Evolutionary conservation across 2,329 filamentous ascomycete species (phyloP).

Genomic region (Lojkania enalia): DNA sequence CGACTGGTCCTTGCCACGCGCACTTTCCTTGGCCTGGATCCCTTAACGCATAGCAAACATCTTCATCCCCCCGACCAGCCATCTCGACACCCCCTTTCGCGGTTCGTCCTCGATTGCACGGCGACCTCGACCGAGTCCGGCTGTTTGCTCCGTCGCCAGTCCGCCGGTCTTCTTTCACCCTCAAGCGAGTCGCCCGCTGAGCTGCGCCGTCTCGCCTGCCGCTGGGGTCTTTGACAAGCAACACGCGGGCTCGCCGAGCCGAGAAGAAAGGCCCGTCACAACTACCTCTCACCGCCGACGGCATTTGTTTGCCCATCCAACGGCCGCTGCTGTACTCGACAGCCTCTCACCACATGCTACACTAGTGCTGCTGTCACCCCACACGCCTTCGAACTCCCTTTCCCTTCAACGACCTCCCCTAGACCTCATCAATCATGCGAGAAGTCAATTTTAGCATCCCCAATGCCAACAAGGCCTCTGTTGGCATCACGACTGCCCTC

Average conservation of each 20-base stretch:
- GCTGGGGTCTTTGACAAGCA: conserved; percentile 12
- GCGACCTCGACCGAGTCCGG: conserved; percentile 11
- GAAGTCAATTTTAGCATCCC: conserved; percentile 99
- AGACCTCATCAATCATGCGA: conserved; percentile 70
- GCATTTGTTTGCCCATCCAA: conserved; percentile 16
- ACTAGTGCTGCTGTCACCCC: conserved; percentile 35
- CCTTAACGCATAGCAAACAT: conserved; percentile 39
- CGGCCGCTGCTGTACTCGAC: conserved; percentile 5
- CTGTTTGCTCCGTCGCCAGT: conserved; percentile 14
- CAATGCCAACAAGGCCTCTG: conserved; percentile 98
- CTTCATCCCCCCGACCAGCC: conserved; percentile 34
- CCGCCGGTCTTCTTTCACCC: conserved; percentile 18
- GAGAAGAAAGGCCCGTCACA: conserved; percentile 7
- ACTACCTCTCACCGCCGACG: conserved; percentile 10
- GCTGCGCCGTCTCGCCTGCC: conserved; percentile 17
- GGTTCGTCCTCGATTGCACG: conserved; percentile 9
- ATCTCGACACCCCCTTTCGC: conserved; percentile 23
- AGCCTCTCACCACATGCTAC: conserved; percentile 32
- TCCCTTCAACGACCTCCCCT: conserved; percentile 8
- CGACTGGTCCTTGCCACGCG: conserved; percentile 29
- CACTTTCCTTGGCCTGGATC: conserved; percentile 30
- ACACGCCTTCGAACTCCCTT: conserved; percentile 18
- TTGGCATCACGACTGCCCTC: conserved; percentile 96
- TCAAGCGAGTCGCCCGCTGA: conserved; percentile 14
- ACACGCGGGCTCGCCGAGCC: conserved; percentile 18